Percentiles rank a stretch among this genome's conserved stretches.
These are phyloP conservation scores for Colletotrichum sp. DNA, from an alignment of 2,329 filamentous ascomycete genomes.

Conservation along the genomic window DNA sequence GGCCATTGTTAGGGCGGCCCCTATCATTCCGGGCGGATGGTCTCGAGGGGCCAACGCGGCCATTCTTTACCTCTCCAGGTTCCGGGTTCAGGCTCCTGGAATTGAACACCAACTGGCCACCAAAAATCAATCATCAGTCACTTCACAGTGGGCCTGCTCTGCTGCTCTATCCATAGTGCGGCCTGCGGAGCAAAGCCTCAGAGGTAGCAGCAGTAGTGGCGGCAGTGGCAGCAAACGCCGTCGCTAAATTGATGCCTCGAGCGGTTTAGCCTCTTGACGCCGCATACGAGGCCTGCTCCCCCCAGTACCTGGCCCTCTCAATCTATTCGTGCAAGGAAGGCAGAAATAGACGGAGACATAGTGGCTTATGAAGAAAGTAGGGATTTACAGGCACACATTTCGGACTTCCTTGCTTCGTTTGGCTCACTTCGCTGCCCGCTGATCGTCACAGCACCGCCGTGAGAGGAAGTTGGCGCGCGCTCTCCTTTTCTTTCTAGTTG, in stretches of 20 bases:
- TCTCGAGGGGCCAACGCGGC: background rate
- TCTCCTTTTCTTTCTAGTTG: background rate
- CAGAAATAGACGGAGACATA: background rate
- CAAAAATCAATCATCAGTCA: background rate
- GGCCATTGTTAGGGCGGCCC: background rate
- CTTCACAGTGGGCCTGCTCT: background rate
- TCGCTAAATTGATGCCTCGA: background rate
- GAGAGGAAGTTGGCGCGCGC: background rate
- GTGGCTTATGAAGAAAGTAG: background rate
- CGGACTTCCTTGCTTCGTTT: background rate
- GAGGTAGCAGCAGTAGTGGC: background rate
- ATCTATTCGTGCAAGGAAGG: constrained; percentile 4
- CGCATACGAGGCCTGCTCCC: background rate
- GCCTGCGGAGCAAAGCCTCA: background rate
- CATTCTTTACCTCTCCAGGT: background rate
- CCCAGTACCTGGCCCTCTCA: background rate
- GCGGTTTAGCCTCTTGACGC: background rate
- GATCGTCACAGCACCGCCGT: background rate
- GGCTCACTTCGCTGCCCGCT: background rate
- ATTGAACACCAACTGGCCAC: background rate
- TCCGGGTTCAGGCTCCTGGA: background rate
- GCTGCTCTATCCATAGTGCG: background rate
- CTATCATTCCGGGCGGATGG: background rate
- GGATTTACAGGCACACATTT: background rate
- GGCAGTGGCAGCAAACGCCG: background rate